A percentile compares a stretch with the other conserved stretches of the same genome.
These are phyloP conservation scores for Verticillium nubilum DNA, from an alignment of 2,329 filamentous ascomycete genomes.

Conservation along the genomic window DNA sequence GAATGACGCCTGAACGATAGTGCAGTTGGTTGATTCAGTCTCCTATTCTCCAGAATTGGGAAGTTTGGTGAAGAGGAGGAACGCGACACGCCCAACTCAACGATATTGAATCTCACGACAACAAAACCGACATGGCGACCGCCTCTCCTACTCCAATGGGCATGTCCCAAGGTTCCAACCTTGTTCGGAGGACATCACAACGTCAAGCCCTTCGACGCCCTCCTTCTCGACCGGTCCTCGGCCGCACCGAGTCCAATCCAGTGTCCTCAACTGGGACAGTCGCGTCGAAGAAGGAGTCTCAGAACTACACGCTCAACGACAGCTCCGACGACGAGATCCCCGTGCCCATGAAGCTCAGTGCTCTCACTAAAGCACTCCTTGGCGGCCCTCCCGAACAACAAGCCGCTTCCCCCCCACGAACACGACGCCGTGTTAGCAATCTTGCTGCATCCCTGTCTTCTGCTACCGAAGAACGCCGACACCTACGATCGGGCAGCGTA, in stretches of 20 bases:
- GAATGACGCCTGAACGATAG: slow-evolving; percentile 34
- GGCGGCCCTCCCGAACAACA: slow-evolving; percentile 42
- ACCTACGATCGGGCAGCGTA: slow-evolving; percentile 41
- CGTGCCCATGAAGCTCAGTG: slow-evolving; percentile 88
- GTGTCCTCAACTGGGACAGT: slow-evolving; percentile 17
- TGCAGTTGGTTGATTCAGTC: slow-evolving; percentile 18
- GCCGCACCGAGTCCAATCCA: slow-evolving; percentile 40
- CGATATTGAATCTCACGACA: slow-evolving; percentile 6
- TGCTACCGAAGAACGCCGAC: slow-evolving; percentile 36
- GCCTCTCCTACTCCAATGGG: slow-evolving; percentile 52
- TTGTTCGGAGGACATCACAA: slow-evolving; percentile 48
- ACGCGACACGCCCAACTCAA: not conserved
- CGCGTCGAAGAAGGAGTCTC: slow-evolving; percentile 28
- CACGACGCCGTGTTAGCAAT: slow-evolving; percentile 43
- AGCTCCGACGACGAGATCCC: slow-evolving; percentile 94
- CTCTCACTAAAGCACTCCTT: slow-evolving; percentile 81
- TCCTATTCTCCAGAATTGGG: slow-evolving; percentile 1
- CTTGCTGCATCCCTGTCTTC: slow-evolving; percentile 38
- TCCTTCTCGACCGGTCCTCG: slow-evolving; percentile 38
- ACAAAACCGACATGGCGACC: slow-evolving; percentile 35
- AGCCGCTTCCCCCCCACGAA: slow-evolving; percentile 38
- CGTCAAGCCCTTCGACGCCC: slow-evolving; percentile 49
- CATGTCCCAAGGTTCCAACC: slow-evolving; percentile 35
- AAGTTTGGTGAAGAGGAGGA: not conserved
- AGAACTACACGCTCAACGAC: slow-evolving; percentile 60